Evolutionary conservation across 1,284 basidiomycete genomes (phyloP).

Genomic region (Kalmanozyma brasiliensis): DNA sequence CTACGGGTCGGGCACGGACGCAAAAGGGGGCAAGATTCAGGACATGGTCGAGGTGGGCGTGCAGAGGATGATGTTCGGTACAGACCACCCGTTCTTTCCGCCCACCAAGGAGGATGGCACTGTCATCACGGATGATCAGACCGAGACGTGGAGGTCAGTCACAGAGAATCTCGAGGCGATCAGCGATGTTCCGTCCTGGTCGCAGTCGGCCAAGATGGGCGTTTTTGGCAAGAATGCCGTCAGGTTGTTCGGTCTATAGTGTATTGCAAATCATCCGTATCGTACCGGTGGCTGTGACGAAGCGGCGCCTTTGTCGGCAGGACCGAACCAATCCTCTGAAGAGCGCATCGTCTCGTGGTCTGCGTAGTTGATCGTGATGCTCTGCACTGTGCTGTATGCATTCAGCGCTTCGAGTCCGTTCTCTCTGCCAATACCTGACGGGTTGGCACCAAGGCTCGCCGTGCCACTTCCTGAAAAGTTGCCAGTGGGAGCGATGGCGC

Average conservation of each 20-base stretch:
- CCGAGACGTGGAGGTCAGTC: constrained; percentile 78
- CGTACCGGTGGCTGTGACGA: constrained; percentile 6
- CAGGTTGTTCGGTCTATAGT: constrained; percentile 21
- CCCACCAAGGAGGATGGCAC: constrained; percentile 72
- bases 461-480: constrained; percentile 2
- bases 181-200: constrained; percentile 70
- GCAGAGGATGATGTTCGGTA: constrained; percentile 80
- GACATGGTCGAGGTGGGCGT: constrained; percentile 68
- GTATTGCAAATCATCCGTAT: constrained; percentile 16
- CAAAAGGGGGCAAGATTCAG: background rate
- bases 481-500: constrained; percentile 70
- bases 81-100: constrained; percentile 90
- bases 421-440: constrained; percentile 34
- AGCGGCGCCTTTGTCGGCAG: constrained; percentile 3
- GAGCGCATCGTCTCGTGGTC: constrained; percentile 10
- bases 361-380: constrained; percentile 32
- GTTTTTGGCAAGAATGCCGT: constrained; percentile 25
- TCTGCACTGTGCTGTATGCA: constrained; percentile 28
- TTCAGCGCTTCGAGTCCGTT: constrained; percentile 36
- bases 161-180: constrained; percentile 84
- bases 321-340: constrained; percentile 33
- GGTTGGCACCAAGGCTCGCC: constrained; percentile 14
- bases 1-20: constrained; percentile 60
- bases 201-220: constrained; percentile 12
- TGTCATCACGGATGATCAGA: constrained; percentile 62